Conservation (phyloP, 140 eudicot species). For the Bidens hawaiensis region DNA sequence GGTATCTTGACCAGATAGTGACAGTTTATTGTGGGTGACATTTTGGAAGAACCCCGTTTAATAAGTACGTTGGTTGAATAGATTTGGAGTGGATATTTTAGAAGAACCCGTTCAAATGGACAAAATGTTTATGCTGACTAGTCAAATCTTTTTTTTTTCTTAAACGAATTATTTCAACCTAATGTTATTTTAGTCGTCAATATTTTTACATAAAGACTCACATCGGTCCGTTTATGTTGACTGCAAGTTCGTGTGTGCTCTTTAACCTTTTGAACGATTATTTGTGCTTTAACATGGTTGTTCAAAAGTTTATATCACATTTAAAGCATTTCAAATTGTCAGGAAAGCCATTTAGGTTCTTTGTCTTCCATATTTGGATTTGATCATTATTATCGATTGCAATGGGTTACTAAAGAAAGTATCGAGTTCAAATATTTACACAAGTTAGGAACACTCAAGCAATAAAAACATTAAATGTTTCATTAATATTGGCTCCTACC, state of each 20-base stretch:
- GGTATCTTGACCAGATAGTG: no score
- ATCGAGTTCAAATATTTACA: not conserved
- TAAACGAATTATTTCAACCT: no score
- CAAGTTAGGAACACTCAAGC: conserved; percentile 4
- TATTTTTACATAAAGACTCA: no score
- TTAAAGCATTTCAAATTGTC: not conserved
- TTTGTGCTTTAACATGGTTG: not conserved
- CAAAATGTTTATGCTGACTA: no score
- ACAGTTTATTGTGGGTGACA: no score
- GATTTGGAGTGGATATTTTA: no score
- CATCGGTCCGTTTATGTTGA: no score
- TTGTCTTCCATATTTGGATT: not conserved
- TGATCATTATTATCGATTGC: not conserved
- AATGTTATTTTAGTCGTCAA: no score
- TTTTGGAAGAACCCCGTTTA: no score
- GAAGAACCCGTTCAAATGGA: no score
- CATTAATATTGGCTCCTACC: not conserved
- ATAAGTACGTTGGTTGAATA: no score
- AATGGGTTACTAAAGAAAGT: not conserved
- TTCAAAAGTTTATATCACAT: not conserved
- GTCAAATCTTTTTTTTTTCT: no score
- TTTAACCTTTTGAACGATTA: not conserved
- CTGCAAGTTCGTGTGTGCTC: not conserved
- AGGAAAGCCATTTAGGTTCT: not conserved
- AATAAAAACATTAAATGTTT: not conserved